These are phyloP conservation scores for Paecilomyces fulvus DNA, from an alignment of 2,329 filamentous ascomycete genomes.

Conservation along the genomic window DNA sequence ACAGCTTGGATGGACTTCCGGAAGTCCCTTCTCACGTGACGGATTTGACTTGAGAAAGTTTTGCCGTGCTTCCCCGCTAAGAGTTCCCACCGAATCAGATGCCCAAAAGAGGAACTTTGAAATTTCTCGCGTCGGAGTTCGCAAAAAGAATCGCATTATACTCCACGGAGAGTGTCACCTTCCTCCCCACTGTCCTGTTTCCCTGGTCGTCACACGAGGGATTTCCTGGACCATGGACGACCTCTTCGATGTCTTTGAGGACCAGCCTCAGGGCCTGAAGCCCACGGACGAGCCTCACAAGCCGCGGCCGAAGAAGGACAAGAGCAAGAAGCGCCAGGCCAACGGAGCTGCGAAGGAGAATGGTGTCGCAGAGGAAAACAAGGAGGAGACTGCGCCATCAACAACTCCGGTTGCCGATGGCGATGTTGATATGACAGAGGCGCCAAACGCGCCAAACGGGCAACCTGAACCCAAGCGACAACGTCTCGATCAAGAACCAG, in stretches of 20 bases:
- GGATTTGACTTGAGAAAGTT: not conserved
- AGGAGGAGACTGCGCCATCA: conserved; percentile 14
- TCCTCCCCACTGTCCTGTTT: conserved; percentile 6
- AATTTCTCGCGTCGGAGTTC: conserved; percentile 20
- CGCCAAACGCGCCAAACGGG: conserved; percentile 18
- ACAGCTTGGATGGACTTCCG: conserved; percentile 5
- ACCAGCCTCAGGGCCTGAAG: conserved; percentile 45
- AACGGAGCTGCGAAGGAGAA: conserved; percentile 65
- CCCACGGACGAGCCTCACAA: conserved; percentile 23
- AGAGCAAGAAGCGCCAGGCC: conserved; percentile 77
- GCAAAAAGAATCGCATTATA: not conserved
- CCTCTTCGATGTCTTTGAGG: conserved; percentile 74
- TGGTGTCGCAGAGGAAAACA: conserved; percentile 22
- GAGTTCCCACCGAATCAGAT: conserved; percentile 2
- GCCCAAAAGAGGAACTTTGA: conserved; percentile 19
- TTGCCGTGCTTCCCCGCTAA: not conserved
- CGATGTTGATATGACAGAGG: conserved; percentile 10
- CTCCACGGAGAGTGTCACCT: conserved; percentile 1
- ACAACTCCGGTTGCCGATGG: conserved; percentile 13
- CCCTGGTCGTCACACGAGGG: conserved; percentile 7
- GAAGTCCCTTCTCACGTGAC: conserved; percentile 5
- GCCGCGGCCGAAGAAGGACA: conserved; percentile 44
- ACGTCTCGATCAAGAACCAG: conserved; percentile 52
- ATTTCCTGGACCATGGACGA: conserved; percentile 54
- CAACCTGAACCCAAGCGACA: conserved; percentile 40